phyloP scores from a whole-genome alignment of 495 filamentous ascomycete species.

The Penicillium roqueforti region DNA sequence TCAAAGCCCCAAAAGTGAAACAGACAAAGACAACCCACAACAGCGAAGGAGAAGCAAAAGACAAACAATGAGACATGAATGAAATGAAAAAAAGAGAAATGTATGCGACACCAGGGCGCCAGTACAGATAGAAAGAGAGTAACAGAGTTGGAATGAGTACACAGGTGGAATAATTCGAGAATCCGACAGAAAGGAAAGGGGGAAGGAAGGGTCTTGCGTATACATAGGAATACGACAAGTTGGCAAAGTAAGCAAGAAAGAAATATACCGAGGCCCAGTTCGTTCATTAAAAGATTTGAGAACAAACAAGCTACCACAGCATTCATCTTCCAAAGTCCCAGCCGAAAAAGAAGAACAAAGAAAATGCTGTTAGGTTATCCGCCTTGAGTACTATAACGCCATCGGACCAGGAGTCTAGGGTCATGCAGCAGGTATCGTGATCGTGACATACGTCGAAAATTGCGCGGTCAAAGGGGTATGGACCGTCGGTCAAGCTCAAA shows the following conservation, averaged over 20 bases:
- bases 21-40: conserved; percentile 4
- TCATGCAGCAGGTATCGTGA: conserved; percentile 48
- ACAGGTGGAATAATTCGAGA: conserved; percentile 13
- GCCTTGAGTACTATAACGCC: conserved; percentile 44
- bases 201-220: conserved; percentile 3
- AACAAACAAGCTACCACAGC: conserved; percentile 2
- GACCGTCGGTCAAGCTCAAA: conserved; percentile 19
- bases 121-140: conserved; percentile 14
- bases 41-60: conserved; percentile 4
- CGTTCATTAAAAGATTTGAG: conserved; percentile 5
- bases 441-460: conserved; percentile 42
- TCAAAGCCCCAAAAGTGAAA: not conserved
- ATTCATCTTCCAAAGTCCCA: conserved; percentile 9
- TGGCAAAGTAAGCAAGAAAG: conserved; percentile 12
- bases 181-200: conserved; percentile 12
- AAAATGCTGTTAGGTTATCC: conserved; percentile 19
- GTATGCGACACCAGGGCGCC: conserved; percentile 20
- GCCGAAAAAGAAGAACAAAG: conserved; percentile 14
- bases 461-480: conserved; percentile 31
- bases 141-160: conserved; percentile 18
- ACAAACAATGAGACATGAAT: not conserved
- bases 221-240: conserved; percentile 6
- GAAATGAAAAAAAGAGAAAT: conserved; percentile 12
- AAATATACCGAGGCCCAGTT: not conserved
- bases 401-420: conserved; percentile 38